Evolutionary conservation across 345 rosid species (phyloP), one percentile per base, ranked within the genome.

Genomic region (Eucalyptus tenuipes): DNA sequence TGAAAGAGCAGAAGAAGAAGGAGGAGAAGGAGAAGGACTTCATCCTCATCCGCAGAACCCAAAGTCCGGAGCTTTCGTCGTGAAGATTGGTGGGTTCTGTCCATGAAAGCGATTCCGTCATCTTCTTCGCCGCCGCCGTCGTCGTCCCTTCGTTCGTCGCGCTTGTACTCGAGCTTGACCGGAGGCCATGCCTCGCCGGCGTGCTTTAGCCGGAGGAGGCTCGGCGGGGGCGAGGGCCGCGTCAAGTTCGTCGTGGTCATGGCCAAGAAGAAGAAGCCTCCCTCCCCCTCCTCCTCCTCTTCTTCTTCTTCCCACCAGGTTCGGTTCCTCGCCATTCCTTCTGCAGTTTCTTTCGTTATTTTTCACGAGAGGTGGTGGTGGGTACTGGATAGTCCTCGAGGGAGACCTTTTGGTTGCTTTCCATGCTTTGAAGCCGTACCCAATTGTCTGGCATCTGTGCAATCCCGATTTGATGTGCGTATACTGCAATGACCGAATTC

Each of bases 231-330:
- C 86, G 48, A 45, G 50, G 81, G 4, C 52, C 49, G 79, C 85
- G 55, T 52, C 87, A 80, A 71, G 80, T 40, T 87, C 22, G 81
- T 87, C 80, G 55, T 89, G 9, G 27, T 79, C 9, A 71, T 88
- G 89, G 75, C 91, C 87, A 87, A 87, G 86, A 90, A 52, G 85
- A 89, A 87, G 91, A 90, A 85, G 79, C 64, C 87, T 6, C 31
- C 75, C 31, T 47, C 84, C 20, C 11, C 86, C 86, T 52, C 57
- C 10, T 52, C 57, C 27, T 55, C 27, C 10, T 55, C 61, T 29
- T 86, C 61, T 44, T 44, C 61, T 2, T 44, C 49, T 29, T 29
- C 61, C 48, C 15, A 50, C 49, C 84, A 64, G 48, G 80, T 85
- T 45, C 33, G 33, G 12, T 49, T 29, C 20, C 57, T 88, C n/a